Evolutionary conservation across 345 rosid genomes (phyloP).

Genomic region (Eucalyptus sp.): DNA sequence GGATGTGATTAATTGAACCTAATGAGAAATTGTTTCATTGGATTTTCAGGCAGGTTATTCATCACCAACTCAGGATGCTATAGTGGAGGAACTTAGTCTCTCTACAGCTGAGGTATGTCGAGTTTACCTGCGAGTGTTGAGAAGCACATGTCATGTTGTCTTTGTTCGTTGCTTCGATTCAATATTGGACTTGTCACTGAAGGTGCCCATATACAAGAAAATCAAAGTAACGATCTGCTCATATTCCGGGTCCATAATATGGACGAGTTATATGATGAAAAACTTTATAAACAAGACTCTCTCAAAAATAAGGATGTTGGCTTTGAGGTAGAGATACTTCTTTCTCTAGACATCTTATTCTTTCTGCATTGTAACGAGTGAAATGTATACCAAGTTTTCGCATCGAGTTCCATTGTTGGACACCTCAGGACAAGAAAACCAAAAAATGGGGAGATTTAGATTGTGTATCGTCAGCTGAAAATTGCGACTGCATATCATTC

Average conservation of each 20-base stretch:
- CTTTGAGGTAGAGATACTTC: background rate
- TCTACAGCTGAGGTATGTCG: slow-evolving; percentile 47
- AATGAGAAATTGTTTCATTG: background rate
- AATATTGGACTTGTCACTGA: background rate
- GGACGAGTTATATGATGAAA: background rate
- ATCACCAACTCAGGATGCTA: slow-evolving; percentile 81
- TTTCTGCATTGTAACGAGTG: background rate
- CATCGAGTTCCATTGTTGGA: background rate
- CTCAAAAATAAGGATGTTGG: background rate
- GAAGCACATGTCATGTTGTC: background rate
- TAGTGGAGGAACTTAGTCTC: slow-evolving; percentile 57
- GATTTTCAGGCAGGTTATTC: slow-evolving; percentile 76
- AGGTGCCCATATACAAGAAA: background rate
- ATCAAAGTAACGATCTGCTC: background rate
- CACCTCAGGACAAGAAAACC: background rate
- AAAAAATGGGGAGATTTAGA: background rate
- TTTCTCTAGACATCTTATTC: background rate
- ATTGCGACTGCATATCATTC: background rate
- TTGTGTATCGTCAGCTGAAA: background rate
- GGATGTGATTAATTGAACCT: background rate
- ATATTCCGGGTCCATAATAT: background rate
- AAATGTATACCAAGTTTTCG: background rate
- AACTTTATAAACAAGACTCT: background rate
- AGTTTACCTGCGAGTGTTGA: background rate
- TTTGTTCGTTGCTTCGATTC: background rate